phyloP scores from a whole-genome alignment of 169 alveolate genomes.

The Plasmodium inui region DNA sequence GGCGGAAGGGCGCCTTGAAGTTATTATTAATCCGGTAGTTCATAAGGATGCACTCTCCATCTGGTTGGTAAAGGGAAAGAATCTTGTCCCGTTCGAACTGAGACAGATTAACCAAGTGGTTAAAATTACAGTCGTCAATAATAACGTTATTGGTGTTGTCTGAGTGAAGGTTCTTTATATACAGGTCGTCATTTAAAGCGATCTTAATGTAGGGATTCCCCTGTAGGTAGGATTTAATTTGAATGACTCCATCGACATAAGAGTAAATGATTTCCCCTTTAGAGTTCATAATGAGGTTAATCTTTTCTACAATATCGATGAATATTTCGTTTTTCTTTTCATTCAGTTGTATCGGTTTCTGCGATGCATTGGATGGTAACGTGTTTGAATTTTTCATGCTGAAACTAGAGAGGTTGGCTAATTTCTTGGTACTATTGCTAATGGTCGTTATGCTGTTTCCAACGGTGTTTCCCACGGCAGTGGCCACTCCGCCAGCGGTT shows the following conservation, averaged over 20 bases:
- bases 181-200: slow-evolving; percentile 90
- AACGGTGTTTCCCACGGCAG: not conserved
- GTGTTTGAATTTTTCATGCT: slow-evolving; percentile 77
- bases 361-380: slow-evolving; percentile 86
- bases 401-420: slow-evolving; percentile 21
- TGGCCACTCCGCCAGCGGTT: not conserved
- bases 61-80: slow-evolving; percentile 94
- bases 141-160: slow-evolving; percentile 60
- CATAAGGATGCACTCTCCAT: slow-evolving; percentile 97
- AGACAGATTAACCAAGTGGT: slow-evolving; percentile 90
- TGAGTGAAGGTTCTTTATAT: slow-evolving; percentile 46
- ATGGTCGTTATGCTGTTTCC: not conserved
- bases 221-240: slow-evolving; percentile 91
- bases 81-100: slow-evolving; percentile 88
- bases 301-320: slow-evolving; percentile 80
- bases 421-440: not conserved
- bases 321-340: slow-evolving; percentile 77
- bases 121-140: slow-evolving; percentile 91
- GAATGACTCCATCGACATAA: slow-evolving; percentile 94
- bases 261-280: slow-evolving; percentile 90
- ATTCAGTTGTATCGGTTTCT: slow-evolving; percentile 83
- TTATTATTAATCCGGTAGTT: slow-evolving; percentile 92
- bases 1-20: slow-evolving; percentile 85
- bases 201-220: slow-evolving; percentile 92
- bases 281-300: slow-evolving; percentile 89